A percentile compares a stretch with the other conserved stretches of the same genome.
Conservation (phyloP, 2,329 filamentous ascomycete genomes). For the Hortaea sp. region DNA sequence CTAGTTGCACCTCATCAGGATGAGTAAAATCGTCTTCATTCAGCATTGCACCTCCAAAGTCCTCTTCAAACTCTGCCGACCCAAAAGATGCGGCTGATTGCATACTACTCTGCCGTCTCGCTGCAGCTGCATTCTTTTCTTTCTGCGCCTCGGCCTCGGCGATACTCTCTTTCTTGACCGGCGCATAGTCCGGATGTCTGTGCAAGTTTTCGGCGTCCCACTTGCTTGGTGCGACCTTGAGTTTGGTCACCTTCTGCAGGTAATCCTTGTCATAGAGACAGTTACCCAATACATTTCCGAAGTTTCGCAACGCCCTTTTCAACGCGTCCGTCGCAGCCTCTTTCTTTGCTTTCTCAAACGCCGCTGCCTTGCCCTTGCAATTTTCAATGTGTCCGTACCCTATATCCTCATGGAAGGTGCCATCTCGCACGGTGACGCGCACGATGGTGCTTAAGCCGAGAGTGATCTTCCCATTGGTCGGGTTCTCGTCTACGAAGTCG, state of each 20-base stretch:
- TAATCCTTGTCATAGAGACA: conserved; percentile 98
- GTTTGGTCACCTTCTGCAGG: conserved; percentile 74
- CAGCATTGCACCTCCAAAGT: conserved; percentile 44
- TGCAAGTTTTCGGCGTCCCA: conserved; percentile 75
- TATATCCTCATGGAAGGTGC: conserved; percentile 95
- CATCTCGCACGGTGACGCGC: conserved; percentile 79
- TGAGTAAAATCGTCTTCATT: conserved; percentile 52
- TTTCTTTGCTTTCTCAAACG: conserved; percentile 98
- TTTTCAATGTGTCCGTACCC: conserved; percentile 97
- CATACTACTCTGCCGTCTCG: conserved; percentile 20
- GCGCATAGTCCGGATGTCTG: conserved; percentile 64
- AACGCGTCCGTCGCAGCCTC: conserved; percentile 91
- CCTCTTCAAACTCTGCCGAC: conserved; percentile 42
- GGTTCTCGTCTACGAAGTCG: conserved; percentile 86
- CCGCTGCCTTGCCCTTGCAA: conserved; percentile 84
- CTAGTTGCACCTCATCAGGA: conserved; percentile 64
- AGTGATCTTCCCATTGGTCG: conserved; percentile 66
- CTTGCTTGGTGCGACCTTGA: conserved; percentile 68
- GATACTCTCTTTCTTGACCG: conserved; percentile 46
- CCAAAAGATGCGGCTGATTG: conserved; percentile 23
- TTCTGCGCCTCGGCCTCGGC: conserved; percentile 9
- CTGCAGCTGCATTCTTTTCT: conserved; percentile 5
- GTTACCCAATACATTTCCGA: conserved; percentile 95
- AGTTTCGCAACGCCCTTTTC: conserved; percentile 80
- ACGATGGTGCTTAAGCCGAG: conserved; percentile 85